Evolutionary conservation across 2,329 filamentous ascomycete species (phyloP).

Genomic region (Celoporthe dispersa): DNA sequence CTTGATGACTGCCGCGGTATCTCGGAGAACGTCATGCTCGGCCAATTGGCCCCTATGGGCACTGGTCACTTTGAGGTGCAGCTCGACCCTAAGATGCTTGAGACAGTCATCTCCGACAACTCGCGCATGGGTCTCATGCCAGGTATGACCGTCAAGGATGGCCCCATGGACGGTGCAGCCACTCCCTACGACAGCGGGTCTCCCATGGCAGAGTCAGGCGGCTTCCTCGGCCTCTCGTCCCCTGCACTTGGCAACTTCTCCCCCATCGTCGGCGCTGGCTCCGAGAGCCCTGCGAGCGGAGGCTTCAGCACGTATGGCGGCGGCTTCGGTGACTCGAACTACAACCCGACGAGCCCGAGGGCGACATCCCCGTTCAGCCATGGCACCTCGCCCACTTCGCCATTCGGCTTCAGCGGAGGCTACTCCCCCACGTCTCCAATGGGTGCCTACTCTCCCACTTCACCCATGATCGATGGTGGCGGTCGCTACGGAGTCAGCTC

Average conservation of each 20-base stretch:
- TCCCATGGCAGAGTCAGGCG: slow-evolving; percentile 70
- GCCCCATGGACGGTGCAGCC: slow-evolving; percentile 78
- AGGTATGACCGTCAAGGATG: slow-evolving; percentile 76
- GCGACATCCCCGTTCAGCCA: slow-evolving; percentile 75
- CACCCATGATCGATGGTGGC: slow-evolving; percentile 63
- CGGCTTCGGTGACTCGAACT: slow-evolving; percentile 15
- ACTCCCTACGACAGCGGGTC: slow-evolving; percentile 94
- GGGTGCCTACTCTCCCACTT: slow-evolving; percentile 77
- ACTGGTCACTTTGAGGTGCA: slow-evolving; percentile 95
- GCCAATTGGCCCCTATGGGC: slow-evolving; percentile 94
- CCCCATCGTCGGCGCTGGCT: slow-evolving; percentile 75
- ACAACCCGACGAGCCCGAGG: slow-evolving; percentile 62
- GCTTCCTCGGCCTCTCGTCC: slow-evolving; percentile 67
- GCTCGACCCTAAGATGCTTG: slow-evolving; percentile 92
- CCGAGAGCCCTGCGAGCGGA: slow-evolving; percentile 65
- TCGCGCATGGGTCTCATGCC: slow-evolving; percentile 82
- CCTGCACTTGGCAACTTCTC: slow-evolving; percentile 71
- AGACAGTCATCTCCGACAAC: slow-evolving; percentile 93
- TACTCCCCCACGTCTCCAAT: slow-evolving; percentile 81
- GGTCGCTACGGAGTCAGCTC: slow-evolving; percentile 62
- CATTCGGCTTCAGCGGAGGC: slow-evolving; percentile 61
- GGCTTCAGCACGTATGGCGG: slow-evolving; percentile 45
- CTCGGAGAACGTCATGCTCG: slow-evolving; percentile 98
- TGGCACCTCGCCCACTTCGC: slow-evolving; percentile 65
- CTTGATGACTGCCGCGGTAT: slow-evolving; percentile 97